These are phyloP conservation scores for Camillea tinctor DNA, from an alignment of 2,329 filamentous ascomycete genomes.

Conservation along the genomic window DNA sequence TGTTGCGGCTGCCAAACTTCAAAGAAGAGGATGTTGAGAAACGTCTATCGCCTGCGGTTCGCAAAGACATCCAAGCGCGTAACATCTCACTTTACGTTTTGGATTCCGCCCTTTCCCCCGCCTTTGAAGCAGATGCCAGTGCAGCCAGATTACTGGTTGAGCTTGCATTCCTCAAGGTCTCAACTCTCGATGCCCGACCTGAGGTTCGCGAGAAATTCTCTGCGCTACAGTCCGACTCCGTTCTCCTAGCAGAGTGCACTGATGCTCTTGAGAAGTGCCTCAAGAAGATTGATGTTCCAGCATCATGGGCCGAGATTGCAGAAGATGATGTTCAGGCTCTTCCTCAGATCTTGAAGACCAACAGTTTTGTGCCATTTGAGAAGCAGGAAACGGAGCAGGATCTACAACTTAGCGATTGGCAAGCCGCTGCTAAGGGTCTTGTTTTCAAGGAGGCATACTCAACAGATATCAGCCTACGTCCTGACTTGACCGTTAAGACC, in stretches of 20 bases:
- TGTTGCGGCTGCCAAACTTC: conserved; percentile 73
- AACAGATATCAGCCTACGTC: conserved; percentile 71
- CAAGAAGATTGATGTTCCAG: conserved; percentile 71
- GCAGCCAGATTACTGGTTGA: conserved; percentile 70
- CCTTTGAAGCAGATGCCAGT: conserved; percentile 62
- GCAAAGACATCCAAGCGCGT: conserved; percentile 70
- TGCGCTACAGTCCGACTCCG: conserved; percentile 51
- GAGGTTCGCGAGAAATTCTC: conserved; percentile 67
- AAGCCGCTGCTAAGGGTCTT: conserved; percentile 80
- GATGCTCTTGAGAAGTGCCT: conserved; percentile 70
- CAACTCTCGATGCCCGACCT: conserved; percentile 63
- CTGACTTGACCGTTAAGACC: conserved; percentile 84
- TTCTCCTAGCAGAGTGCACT: conserved; percentile 54
- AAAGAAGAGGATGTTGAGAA: conserved; percentile 92
- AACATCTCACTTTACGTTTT: conserved; percentile 71
- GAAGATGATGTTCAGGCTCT: conserved; percentile 55
- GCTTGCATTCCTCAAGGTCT: conserved; percentile 78
- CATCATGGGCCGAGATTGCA: conserved; percentile 74
- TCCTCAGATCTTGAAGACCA: conserved; percentile 66
- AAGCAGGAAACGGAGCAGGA: conserved; percentile 72
- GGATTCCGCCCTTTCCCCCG: conserved; percentile 67
- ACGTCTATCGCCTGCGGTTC: conserved; percentile 68
- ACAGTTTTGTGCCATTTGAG: conserved; percentile 79
- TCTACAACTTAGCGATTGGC: conserved; percentile 70
- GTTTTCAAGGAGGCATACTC: conserved; percentile 93